Evolutionary conservation across 345 rosid species (phyloP).

Genomic region (Atalantia buxifolia): DNA sequence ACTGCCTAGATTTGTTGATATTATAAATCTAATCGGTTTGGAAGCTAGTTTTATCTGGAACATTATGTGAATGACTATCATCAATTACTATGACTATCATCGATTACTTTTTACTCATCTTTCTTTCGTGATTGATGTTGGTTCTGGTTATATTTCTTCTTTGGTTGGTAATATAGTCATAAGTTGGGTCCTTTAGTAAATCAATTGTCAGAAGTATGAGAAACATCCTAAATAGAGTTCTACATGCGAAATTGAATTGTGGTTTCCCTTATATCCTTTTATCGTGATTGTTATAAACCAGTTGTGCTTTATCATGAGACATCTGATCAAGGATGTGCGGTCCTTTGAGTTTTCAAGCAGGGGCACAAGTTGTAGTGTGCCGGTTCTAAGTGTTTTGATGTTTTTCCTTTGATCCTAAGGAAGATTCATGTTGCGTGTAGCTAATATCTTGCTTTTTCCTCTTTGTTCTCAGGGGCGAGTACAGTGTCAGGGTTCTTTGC

Average conservation of each 20-base stretch:
- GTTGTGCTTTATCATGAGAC: background rate
- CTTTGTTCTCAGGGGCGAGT: conserved; percentile 72
- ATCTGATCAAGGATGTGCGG: background rate
- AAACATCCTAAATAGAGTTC: background rate
- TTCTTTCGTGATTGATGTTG: background rate
- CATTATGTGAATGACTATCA: background rate
- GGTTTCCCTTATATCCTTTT: background rate
- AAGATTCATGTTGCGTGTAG: background rate
- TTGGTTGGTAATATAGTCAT: background rate
- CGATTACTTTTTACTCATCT: background rate
- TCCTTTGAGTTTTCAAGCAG: background rate
- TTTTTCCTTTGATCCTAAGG: background rate
- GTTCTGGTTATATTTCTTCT: background rate
- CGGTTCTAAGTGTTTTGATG: background rate
- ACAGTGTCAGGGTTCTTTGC: conserved; percentile 88
- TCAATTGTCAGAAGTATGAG: background rate
- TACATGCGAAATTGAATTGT: background rate
- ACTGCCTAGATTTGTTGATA: background rate
- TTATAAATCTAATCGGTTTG: background rate
- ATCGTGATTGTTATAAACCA: background rate
- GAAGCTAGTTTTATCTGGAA: background rate
- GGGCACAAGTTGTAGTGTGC: background rate
- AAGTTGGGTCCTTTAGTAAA: background rate
- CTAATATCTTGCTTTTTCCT: conserved; percentile 2
- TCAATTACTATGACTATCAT: background rate